Evolutionary conservation across 2,329 filamentous ascomycete genomes (phyloP).

Genomic region (Pyricularia pennisetigena): DNA sequence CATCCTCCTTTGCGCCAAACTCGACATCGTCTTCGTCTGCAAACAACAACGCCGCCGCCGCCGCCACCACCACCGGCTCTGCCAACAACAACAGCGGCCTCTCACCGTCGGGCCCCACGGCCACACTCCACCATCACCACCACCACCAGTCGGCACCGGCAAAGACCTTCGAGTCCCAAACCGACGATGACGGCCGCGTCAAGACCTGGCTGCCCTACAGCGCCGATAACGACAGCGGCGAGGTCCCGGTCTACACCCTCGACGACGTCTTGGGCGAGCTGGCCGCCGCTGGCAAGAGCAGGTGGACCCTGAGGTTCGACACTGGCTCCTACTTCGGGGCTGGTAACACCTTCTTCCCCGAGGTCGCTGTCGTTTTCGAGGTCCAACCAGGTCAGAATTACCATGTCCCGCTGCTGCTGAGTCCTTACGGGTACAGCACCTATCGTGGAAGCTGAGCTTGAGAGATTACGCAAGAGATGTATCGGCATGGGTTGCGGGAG

Average conservation of each 20-base stretch:
- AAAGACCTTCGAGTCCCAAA: conserved; percentile 53
- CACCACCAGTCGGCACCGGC: conserved; percentile 23
- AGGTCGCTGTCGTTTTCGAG: conserved; percentile 42
- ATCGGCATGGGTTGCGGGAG: background rate
- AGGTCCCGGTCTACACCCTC: conserved; percentile 48
- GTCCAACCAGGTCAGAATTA: conserved; percentile 55
- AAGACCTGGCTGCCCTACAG: conserved; percentile 55
- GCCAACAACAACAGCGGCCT: conserved; percentile 10
- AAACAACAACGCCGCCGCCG: conserved; percentile 14
- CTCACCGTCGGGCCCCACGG: conserved; percentile 6
- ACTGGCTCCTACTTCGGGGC: conserved; percentile 62
- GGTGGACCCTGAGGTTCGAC: conserved; percentile 65
- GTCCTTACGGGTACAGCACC: conserved; percentile 73
- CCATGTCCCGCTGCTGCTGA: conserved; percentile 69
- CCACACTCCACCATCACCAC: conserved; percentile 11
- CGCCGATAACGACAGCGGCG: conserved; percentile 37
- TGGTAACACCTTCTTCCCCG: conserved; percentile 51
- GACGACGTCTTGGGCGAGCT: conserved; percentile 41
- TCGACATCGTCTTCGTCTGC: conserved; percentile 12
- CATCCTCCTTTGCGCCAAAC: conserved; percentile 9
- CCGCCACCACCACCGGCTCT: conserved; percentile 19
- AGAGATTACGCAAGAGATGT: background rate
- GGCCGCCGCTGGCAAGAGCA: conserved; percentile 23
- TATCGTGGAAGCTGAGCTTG: conserved; percentile 60
- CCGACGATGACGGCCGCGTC: conserved; percentile 69